Evolutionary conservation across 352 stramenopile species (phyloP).

Genomic region (Peronospora farinosa): DNA sequence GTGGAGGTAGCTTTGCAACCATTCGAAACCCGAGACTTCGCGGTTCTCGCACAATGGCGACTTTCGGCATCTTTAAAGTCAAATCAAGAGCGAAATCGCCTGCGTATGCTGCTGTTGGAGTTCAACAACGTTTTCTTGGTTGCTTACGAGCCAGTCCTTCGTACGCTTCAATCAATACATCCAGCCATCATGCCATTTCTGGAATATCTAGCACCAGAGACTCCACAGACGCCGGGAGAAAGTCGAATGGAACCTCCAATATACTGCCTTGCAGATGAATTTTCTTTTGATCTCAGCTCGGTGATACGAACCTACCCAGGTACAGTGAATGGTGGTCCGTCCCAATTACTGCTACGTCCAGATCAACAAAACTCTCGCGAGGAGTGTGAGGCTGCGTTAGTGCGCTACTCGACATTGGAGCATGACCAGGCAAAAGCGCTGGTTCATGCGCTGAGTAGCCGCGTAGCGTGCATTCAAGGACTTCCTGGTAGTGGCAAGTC

Average conservation of each 20-base stretch:
- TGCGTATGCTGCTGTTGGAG: slow-evolving; percentile 36
- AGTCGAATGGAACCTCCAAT: slow-evolving; percentile 25
- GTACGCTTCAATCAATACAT: slow-evolving; percentile 31
- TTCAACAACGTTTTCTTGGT: slow-evolving; percentile 51
- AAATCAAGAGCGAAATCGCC: slow-evolving; percentile 9
- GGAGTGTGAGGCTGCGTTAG: slow-evolving; percentile 18
- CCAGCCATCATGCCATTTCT: slow-evolving; percentile 29
- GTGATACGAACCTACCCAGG: slow-evolving; percentile 10
- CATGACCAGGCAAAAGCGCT: slow-evolving; percentile 55
- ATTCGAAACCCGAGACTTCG: slow-evolving; percentile 28
- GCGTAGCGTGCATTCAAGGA: slow-evolving; percentile 77
- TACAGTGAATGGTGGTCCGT: not conserved
- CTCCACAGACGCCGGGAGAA: slow-evolving; percentile 4
- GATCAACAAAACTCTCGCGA: slow-evolving; percentile 15
- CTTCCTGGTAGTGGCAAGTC: slow-evolving; percentile 78
- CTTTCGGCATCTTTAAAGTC: not conserved
- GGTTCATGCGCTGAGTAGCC: slow-evolving; percentile 58
- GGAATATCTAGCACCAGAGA: slow-evolving; percentile 32
- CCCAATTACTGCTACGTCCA: slow-evolving; percentile 17
- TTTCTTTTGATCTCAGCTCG: slow-evolving; percentile 31
- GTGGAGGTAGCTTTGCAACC: slow-evolving; percentile 32
- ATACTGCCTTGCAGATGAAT: slow-evolving; percentile 27
- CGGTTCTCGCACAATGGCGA: slow-evolving; percentile 21
- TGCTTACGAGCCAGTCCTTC: slow-evolving; percentile 43
- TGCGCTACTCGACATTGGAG: slow-evolving; percentile 37